A percentile compares a stretch with the other conserved stretches of the same genome.
Evolutionary conservation across 768 basidiomycete species (phyloP).

Genomic region (Collybiopsis confluens): DNA sequence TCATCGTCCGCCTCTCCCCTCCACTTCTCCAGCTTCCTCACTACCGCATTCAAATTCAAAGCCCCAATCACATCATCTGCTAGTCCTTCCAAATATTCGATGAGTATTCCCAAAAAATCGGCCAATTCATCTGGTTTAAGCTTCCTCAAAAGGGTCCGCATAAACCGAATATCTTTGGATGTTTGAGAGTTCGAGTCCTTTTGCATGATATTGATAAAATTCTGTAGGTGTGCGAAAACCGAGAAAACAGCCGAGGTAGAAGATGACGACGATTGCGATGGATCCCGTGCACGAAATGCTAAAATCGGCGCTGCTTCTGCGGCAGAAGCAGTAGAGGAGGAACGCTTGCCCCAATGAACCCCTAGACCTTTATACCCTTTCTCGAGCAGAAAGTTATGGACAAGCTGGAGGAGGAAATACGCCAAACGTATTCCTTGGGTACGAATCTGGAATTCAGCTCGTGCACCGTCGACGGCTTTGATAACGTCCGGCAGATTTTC

Average conservation of each 20-base stretch:
- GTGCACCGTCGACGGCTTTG: constrained; percentile 31
- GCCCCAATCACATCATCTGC: background rate
- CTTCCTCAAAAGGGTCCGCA: background rate
- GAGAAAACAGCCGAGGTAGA: background rate
- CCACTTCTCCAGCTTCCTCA: background rate
- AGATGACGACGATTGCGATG: background rate
- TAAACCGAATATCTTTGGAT: background rate
- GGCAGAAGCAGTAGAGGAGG: background rate
- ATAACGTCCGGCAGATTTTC: constrained; percentile 24
- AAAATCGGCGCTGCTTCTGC: no score
- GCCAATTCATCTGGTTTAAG: background rate
- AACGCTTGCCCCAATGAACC: constrained; percentile 15
- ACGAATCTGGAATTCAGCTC: constrained; percentile 26
- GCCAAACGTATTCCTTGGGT: constrained; percentile 38
- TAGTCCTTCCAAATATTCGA: background rate
- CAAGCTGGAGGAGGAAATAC: constrained; percentile 39
- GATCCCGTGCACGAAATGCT: background rate
- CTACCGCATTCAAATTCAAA: background rate
- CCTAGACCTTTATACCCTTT: constrained; percentile 39
- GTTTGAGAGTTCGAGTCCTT: background rate
- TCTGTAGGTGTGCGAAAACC: background rate
- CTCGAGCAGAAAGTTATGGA: constrained; percentile 39
- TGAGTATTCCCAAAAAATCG: background rate
- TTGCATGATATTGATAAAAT: constrained; percentile 3
- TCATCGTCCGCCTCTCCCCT: background rate